These are phyloP conservation scores for Sporobolomyces pararoseus DNA, from an alignment of 768 basidiomycete genomes.

Conservation along the genomic window DNA sequence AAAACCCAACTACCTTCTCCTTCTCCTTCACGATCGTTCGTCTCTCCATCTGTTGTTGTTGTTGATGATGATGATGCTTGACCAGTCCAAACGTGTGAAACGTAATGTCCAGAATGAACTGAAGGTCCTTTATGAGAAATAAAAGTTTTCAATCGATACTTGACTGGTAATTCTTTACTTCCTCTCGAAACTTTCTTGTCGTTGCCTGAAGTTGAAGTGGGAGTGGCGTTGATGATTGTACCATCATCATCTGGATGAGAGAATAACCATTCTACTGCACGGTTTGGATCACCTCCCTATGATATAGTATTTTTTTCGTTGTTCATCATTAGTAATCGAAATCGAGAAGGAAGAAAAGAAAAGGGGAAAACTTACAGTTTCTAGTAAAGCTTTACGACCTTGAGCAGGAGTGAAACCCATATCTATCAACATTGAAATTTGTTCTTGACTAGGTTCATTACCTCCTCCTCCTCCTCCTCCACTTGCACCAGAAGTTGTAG, in stretches of 20 bases:
- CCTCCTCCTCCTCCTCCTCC: constrained; percentile 45
- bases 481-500: constrained; percentile 44
- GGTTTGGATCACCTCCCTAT: constrained; percentile 69
- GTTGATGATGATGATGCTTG: too few relatives aligned
- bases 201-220: constrained; percentile 54
- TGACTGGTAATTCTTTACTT: constrained; percentile 76
- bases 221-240: constrained; percentile 52
- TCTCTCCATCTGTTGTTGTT: too few relatives aligned
- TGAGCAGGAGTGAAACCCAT: constrained; percentile 89
- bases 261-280: constrained; percentile 95
- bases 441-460: constrained; percentile 64
- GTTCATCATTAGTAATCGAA: too few relatives aligned
- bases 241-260: constrained; percentile 83
- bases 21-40: constrained; percentile 72
- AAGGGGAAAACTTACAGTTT: constrained; percentile 64
- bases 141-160: constrained; percentile 82
- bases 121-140: constrained; percentile 96
- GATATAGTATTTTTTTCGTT: too few relatives aligned
- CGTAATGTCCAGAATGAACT: constrained; percentile 91
- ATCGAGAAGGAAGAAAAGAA: neutral
- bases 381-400: constrained; percentile 76
- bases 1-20: constrained; percentile 52
- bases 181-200: too few relatives aligned
- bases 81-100: constrained; percentile 64
- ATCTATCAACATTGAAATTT: constrained; percentile 69